phyloP scores from a whole-genome alignment of 768 basidiomycete genomes.

The Termitomyces sp. region DNA sequence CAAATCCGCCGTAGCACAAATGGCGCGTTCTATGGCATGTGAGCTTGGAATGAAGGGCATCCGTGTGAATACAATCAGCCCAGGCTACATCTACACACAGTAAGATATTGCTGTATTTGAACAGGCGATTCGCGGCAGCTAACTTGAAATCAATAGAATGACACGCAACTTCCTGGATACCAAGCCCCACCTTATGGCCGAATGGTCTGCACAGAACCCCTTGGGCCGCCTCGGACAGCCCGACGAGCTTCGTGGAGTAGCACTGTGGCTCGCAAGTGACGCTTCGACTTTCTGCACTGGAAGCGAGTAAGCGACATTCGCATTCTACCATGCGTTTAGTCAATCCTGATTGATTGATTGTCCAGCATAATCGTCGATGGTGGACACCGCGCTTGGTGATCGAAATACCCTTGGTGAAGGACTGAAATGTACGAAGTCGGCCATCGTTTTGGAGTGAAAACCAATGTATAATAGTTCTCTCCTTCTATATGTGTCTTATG shows the following conservation, averaged over 20 bases:
- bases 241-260: constrained; percentile 66
- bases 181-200: constrained; percentile 48
- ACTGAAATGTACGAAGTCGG: background rate
- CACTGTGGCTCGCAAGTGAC: constrained; percentile 63
- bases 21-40: constrained; percentile 74
- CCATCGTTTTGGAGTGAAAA: no score
- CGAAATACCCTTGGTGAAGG: background rate
- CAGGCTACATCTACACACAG: constrained; percentile 70
- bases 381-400: constrained; percentile 18
- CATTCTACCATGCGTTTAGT: background rate
- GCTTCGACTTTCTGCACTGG: constrained; percentile 74
- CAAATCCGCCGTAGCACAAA: constrained; percentile 78
- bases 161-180: constrained; percentile 53
- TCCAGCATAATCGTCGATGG: constrained; percentile 19
- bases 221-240: constrained; percentile 61
- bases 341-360: background rate
- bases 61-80: constrained; percentile 68
- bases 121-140: background rate
- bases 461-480: background rate
- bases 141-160: constrained; percentile 38
- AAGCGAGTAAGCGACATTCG: constrained; percentile 45
- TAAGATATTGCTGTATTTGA: constrained; percentile 17
- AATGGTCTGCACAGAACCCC: constrained; percentile 61
- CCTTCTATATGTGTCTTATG: background rate
- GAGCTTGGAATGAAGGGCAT: constrained; percentile 66